Evolutionary conservation across 495 filamentous ascomycete species (phyloP).

Genomic region (Talaromyces borbonicus): DNA sequence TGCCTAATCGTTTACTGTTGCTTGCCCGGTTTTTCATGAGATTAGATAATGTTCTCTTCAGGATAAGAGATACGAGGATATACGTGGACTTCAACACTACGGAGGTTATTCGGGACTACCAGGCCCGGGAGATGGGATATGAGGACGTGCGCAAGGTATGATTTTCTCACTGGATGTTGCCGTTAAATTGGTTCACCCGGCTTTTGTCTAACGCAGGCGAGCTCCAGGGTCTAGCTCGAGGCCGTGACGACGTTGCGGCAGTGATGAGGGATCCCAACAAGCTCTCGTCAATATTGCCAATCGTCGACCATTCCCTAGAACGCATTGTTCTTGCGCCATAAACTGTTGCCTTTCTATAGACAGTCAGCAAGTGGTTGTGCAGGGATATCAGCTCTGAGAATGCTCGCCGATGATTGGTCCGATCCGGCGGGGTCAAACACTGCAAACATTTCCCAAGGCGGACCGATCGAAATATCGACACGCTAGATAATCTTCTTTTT

Average conservation of each 20-base stretch:
- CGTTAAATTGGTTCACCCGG: not conserved
- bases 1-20: constrained; percentile 76
- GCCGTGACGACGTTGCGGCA: constrained; percentile 65
- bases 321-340: constrained; percentile 14
- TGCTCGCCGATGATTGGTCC: not conserved
- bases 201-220: not conserved
- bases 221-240: constrained; percentile 53
- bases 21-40: constrained; percentile 87
- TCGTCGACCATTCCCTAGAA: constrained; percentile 51
- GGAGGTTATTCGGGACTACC: constrained; percentile 82
- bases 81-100: constrained; percentile 82
- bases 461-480: not conserved
- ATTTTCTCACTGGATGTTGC: not conserved
- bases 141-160: constrained; percentile 64
- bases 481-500: constrained; percentile 3
- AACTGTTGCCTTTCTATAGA: not conserved
- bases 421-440: constrained; percentile 24
- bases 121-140: constrained; percentile 70
- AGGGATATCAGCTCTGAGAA: not conserved
- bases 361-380: not conserved
- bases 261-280: constrained; percentile 77
- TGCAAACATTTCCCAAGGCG: constrained; percentile 10
- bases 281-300: constrained; percentile 60
- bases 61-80: constrained; percentile 80
- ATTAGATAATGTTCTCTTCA: constrained; percentile 76